phyloP scores from a whole-genome alignment of 352 stramenopile genomes.

The Hyphochytrium catenoides region DNA sequence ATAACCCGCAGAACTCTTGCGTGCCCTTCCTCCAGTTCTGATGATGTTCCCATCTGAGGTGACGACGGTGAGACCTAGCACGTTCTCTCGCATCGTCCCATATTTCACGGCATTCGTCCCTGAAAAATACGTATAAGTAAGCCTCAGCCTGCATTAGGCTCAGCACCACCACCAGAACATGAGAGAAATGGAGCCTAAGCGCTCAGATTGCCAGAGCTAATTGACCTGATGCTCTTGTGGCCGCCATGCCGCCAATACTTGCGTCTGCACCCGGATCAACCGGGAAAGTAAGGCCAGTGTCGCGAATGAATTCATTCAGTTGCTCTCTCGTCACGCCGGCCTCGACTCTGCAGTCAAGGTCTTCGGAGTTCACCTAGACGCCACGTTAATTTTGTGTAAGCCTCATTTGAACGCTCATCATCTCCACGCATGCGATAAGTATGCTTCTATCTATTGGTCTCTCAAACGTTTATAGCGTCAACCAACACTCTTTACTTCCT shows the following conservation, averaged over 20 bases:
- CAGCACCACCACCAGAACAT: too few relatives aligned
- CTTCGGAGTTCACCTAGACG: slow-evolving; percentile 29
- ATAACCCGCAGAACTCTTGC: slow-evolving; percentile 92
- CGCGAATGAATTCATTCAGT: slow-evolving; percentile 61
- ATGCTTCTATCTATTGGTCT: too few relatives aligned
- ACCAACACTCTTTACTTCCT: not conserved
- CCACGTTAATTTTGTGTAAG: slow-evolving; percentile 11
- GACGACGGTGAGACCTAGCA: slow-evolving; percentile 75
- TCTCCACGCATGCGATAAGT: too few relatives aligned
- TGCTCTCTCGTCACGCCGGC: slow-evolving; percentile 76
- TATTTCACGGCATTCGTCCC: slow-evolving; percentile 50
- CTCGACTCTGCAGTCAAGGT: slow-evolving; percentile 74
- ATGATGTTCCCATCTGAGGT: slow-evolving; percentile 64
- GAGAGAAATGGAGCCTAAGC: slow-evolving; percentile 14
- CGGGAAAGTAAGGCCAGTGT: slow-evolving; percentile 77
- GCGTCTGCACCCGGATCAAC: slow-evolving; percentile 92
- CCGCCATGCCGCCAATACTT: slow-evolving; percentile 84
- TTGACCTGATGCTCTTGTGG: slow-evolving; percentile 66
- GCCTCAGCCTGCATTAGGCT: too few relatives aligned
- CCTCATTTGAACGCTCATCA: not conserved
- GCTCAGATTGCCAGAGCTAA: not conserved
- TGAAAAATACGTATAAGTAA: too few relatives aligned
- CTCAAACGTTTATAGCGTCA: not conserved
- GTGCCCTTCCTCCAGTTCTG: slow-evolving; percentile 53
- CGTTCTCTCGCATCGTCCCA: slow-evolving; percentile 91